These are phyloP conservation scores for Dothiorella sarmentorum DNA, from an alignment of 2,329 filamentous ascomycete species.

Conservation along the genomic window DNA sequence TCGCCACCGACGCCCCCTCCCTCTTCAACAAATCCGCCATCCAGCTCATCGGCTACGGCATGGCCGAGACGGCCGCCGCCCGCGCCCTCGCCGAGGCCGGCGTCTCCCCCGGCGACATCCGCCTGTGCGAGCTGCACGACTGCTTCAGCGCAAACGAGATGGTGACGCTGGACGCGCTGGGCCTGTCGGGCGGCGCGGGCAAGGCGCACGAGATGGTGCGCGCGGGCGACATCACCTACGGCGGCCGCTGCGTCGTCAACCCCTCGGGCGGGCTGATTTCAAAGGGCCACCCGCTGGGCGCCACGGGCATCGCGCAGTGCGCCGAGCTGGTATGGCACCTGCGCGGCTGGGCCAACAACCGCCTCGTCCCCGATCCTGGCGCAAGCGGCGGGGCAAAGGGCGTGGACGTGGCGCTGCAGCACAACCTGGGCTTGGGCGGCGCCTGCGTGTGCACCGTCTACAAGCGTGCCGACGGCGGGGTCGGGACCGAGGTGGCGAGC, in stretches of 20 bases:
- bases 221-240: slow-evolving; percentile 85
- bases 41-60: slow-evolving; percentile 84
- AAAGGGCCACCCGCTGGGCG: slow-evolving; percentile 92
- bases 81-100: slow-evolving; percentile 72
- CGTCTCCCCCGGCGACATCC: slow-evolving; percentile 62
- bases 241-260: slow-evolving; percentile 78
- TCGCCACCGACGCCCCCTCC: slow-evolving; percentile 78
- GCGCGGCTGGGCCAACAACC: slow-evolving; percentile 92
- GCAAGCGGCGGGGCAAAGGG: background rate
- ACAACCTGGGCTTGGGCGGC: slow-evolving; percentile 89
- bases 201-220: slow-evolving; percentile 92
- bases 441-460: slow-evolving; percentile 90
- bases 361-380: slow-evolving; percentile 62
- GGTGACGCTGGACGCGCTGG: slow-evolving; percentile 82
- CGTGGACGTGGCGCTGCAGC: slow-evolving; percentile 69
- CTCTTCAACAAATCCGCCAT: slow-evolving; percentile 80
- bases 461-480: slow-evolving; percentile 72
- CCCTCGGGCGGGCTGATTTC: slow-evolving; percentile 92
- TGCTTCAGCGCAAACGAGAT: slow-evolving; percentile 97
- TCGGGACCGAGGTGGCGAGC: slow-evolving; percentile 58
- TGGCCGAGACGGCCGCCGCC: slow-evolving; percentile 69
- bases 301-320: slow-evolving; percentile 92
- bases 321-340: slow-evolving; percentile 95
- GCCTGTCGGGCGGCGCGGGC: slow-evolving; percentile 66
- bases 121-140: slow-evolving; percentile 90